Evolutionary conservation across 176 grass and related monocot species (phyloP).

Genomic region (Zea mays): Zm-B73-REFERENCE-NAM-5.0 NC_050098.1:176618501-176619000

Average conservation of each 20-base stretch:
- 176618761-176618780: slow-evolving; percentile 64
- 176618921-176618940: not conserved
- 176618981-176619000: not conserved
- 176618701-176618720: slow-evolving; percentile 88
- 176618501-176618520: not conserved
- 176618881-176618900: not conserved
- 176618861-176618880: not conserved
- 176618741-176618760: slow-evolving; percentile 94
- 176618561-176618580: not conserved
- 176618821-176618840: slow-evolving; percentile 72
- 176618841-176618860: slow-evolving; percentile 5
- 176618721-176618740: slow-evolving; percentile 94
- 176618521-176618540: not conserved
- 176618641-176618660: slow-evolving; percentile 97
- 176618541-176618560: not conserved
- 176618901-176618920: not conserved
- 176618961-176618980: not conserved
- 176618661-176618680: slow-evolving; percentile 95
- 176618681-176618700: slow-evolving; percentile 95
- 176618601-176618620: not conserved
- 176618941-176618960: not conserved
- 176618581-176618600: not conserved
- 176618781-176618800: slow-evolving; percentile 92
- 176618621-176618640: slow-evolving; percentile 48
- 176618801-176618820: slow-evolving; percentile 93